Base-by-base conservation (phyloP, 176 grass and related monocot species). In the Oryza nivara region DNA sequence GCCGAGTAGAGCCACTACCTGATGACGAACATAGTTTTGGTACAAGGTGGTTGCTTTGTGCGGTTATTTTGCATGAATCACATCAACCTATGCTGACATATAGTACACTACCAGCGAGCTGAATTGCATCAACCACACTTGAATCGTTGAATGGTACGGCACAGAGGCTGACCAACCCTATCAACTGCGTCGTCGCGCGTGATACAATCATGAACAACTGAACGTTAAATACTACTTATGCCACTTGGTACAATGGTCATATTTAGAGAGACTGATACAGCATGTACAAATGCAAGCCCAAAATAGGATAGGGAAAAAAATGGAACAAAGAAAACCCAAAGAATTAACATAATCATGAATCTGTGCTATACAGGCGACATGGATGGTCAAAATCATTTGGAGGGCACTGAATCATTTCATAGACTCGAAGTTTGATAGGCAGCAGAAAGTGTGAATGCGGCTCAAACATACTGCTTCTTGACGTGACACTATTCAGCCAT, bases 401-500 rank as follows among this genome's bases (percentile, higher is more conserved):
- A 60, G n/a, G 44, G 78, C 22, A 25, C 19, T 26, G 22, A 1
- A 67, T 34, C 23, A 82, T 35, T 73, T 17, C 14, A 45, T 34
- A 67, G 8, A 60, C 3, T 34, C 32, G 15, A 17, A 11, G 12
- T 17, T 56, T 28, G 17, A 76, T 36, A 10, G 0, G 23, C n/a
- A 67, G 63, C 70, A 69, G 40, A 40, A 77, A 78, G 8, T 9
- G 26, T 12, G 20, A 9, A 17, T 15, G 12, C 23, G 43, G 19
- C 63, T 54, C 20, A 72, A 73, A 63, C 23, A 78, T 36, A 54
- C 26, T 7, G 26, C 9, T 9, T 12, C 75, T 84, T 44, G 6
- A 11, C 3, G 49, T 47, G 63, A 13, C 48, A 81, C 87, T 86
- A 99, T 47, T 96, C 89, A 3, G 93, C 67, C 80, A 90, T 73